Percentiles rank a stretch among this genome's conserved stretches.
Conservation (phyloP, 169 alveolate genomes). For the Perkinsus marinus region DNA sequence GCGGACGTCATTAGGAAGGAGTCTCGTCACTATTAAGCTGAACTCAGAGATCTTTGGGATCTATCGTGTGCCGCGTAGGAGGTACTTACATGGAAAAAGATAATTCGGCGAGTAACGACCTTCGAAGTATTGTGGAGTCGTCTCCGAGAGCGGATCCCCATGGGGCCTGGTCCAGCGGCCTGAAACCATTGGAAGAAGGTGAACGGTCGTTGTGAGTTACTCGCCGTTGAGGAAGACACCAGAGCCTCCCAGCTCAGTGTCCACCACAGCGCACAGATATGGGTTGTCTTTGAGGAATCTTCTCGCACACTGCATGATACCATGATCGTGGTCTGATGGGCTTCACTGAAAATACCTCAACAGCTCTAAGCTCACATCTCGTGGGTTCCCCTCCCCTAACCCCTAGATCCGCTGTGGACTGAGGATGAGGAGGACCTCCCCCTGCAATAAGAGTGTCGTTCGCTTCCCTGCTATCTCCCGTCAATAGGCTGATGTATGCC, state of each 20-base stretch:
- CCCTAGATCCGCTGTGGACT: not conserved
- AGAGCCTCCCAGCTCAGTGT: not conserved
- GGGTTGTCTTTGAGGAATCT: not conserved
- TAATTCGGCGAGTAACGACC: not conserved
- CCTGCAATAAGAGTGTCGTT: not conserved
- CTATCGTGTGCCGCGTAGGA: not conserved
- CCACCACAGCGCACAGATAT: not conserved
- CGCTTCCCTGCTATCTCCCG: not conserved
- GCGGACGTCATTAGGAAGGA: not conserved
- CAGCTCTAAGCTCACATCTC: not conserved
- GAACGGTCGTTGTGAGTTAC: not conserved
- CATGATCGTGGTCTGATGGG: not conserved
- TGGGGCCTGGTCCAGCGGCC: not conserved
- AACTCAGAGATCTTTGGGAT: not conserved
- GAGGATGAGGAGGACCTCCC: not conserved
- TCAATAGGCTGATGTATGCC: not conserved
- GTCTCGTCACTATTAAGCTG: not conserved
- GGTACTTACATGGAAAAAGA: not conserved
- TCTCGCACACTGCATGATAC: not conserved
- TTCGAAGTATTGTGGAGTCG: not conserved
- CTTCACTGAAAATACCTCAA: not conserved
- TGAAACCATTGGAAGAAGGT: not conserved
- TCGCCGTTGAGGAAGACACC: not conserved
- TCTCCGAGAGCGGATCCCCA: not conserved
- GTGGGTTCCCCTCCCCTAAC: not conserved